These are phyloP conservation scores for Didymella exigua DNA, from an alignment of 2,329 filamentous ascomycete genomes.

Conservation along the genomic window DNA sequence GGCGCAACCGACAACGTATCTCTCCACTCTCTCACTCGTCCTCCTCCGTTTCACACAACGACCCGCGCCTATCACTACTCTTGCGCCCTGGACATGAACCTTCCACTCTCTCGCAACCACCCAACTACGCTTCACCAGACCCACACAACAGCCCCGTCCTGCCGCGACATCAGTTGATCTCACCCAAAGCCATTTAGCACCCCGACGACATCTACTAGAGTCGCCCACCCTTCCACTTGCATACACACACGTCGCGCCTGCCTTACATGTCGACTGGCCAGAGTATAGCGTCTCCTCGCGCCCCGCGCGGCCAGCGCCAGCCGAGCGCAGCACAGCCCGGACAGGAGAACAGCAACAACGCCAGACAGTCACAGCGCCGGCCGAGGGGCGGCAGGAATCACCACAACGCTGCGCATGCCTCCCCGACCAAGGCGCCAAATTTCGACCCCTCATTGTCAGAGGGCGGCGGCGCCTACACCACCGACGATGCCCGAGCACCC, in stretches of 20 bases:
- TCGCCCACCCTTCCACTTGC: constrained; percentile 2
- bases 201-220: constrained; percentile 38
- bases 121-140: constrained; percentile 28
- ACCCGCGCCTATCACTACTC: constrained; percentile 33
- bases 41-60: constrained; percentile 19
- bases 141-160: constrained; percentile 29
- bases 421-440: constrained; percentile 21
- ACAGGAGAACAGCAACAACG: constrained; percentile 28
- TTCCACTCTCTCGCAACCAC: constrained; percentile 33
- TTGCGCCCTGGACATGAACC: constrained; percentile 43
- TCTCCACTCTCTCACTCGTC: constrained; percentile 18
- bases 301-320: constrained; percentile 37
- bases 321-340: constrained; percentile 38
- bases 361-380: constrained; percentile 38
- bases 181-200: constrained; percentile 27
- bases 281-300: constrained; percentile 41
- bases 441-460: constrained; percentile 28
- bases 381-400: constrained; percentile 42
- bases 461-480: constrained; percentile 32
- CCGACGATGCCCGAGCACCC: constrained; percentile 36
- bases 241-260: neutral
- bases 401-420: constrained; percentile 20
- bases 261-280: constrained; percentile 44
- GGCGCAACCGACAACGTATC: constrained; percentile 8
- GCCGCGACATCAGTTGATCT: constrained; percentile 25